phyloP scores from a whole-genome alignment of 73 alveolate genomes.

The Paramecium pentaurelia region DNA sequence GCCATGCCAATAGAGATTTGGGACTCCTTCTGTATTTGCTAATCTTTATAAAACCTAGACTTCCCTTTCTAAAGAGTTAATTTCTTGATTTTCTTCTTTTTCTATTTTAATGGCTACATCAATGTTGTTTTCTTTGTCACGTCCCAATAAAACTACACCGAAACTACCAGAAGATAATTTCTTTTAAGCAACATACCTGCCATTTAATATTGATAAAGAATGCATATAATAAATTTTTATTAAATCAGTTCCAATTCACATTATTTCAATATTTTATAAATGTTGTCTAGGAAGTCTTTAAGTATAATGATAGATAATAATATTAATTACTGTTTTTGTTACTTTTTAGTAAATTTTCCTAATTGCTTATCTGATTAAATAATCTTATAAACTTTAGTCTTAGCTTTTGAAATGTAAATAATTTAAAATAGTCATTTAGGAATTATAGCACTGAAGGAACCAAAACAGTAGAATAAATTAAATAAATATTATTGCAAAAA shows the following conservation, averaged over 20 bases:
- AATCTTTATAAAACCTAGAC: constrained; percentile 42
- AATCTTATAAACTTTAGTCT: not conserved
- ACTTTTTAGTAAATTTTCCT: not conserved
- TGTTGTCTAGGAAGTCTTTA: not conserved
- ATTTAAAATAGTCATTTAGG: not conserved
- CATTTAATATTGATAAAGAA: not conserved
- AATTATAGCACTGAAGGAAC: not conserved
- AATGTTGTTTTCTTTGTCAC: constrained; percentile 44
- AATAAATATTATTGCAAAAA: not conserved
- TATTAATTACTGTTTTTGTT: not conserved
- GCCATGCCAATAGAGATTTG: constrained; percentile 58
- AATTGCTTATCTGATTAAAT: not conserved
- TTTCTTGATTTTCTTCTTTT: constrained; percentile 64
- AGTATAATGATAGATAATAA: not conserved
- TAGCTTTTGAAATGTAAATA: not conserved
- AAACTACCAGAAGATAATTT: constrained; percentile 88
- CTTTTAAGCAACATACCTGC: constrained; percentile 37
- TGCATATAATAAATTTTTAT: not conserved
- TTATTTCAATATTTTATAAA: not conserved
- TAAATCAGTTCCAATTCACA: not conserved
- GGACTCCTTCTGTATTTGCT: constrained; percentile 36
- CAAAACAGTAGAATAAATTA: not conserved
- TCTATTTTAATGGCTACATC: constrained; percentile 58
- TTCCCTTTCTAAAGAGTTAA: constrained; percentile 52
- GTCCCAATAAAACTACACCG: constrained; percentile 72